Evolutionary conservation across 352 stramenopile genomes (phyloP), one percentile per base, ranked within the genome.

Genomic region (Blastocystis sp.): DNA sequence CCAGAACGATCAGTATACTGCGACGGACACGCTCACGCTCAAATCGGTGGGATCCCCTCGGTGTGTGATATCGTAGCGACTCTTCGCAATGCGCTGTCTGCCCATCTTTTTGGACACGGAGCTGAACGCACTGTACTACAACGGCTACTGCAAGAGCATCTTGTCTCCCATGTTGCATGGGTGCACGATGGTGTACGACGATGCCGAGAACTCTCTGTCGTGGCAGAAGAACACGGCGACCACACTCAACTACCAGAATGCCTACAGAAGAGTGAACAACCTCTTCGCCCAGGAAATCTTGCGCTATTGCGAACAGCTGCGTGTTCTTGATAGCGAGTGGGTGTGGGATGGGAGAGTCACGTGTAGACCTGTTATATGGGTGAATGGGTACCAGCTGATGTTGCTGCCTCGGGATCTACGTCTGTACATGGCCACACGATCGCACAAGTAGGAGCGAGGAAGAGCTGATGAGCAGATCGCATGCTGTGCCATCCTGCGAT

Each of bases 131-230:
- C 53, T 89, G 8, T 89, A 68, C 50, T 89, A 89, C 56, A 76
- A 89, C 55, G 78, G 78, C 20, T 89, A 89, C 55, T 89, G 78
- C 55, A 89, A 89, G 47, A 64, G 37, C 13, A 89, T 89, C 30
- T 54, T 89, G 2, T 76, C 63, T 18, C 78, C 78, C 2, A 69
- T 78, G 63, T 62, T 89, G 24, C 78, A 89, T 43, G 78, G 78
- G 24, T 76, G 63, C 55, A 78, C 78, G 5, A 79, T 89, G 66
- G 78, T 89, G 2, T 89, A 89, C 55, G 78, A 89, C 55, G 63
- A 76, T 41, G 54, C 66, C 30, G 78, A 89, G 56, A 66, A 11
- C 18, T 47, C 43, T n/a, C 76, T 89, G 56, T 76, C 53, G 39
- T 89, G 43, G 45, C 78, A 89, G 78, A 89, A 89, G 78, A 79